phyloP scores from a whole-genome alignment of 768 basidiomycete genomes.

The Russula sp. region DNA sequence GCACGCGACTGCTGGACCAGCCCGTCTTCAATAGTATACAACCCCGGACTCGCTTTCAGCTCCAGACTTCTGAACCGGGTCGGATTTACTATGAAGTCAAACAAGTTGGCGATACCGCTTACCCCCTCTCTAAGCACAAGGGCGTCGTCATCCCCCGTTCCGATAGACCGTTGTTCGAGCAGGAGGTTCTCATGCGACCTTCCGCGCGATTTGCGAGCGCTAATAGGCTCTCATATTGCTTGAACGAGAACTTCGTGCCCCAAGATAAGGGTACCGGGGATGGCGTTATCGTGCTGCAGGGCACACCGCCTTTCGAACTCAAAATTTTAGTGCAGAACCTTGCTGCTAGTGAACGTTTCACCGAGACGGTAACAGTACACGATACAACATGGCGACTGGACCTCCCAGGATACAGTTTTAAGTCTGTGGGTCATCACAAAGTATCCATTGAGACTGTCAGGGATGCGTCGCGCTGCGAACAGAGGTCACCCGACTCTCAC shows the following conservation, averaged over 20 bases:
- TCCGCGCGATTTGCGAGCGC: slow-evolving; percentile 68
- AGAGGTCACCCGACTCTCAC: slow-evolving; percentile 55
- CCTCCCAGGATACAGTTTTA: slow-evolving; percentile 63
- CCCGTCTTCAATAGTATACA: slow-evolving; percentile 83
- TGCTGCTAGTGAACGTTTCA: slow-evolving; percentile 58
- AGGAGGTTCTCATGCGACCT: slow-evolving; percentile 76
- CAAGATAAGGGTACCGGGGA: slow-evolving; percentile 47
- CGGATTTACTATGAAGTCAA: slow-evolving; percentile 87
- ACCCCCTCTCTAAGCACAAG: slow-evolving; percentile 66
- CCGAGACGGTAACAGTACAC: slow-evolving; percentile 43
- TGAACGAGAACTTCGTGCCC: slow-evolving; percentile 58
- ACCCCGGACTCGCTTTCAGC: slow-evolving; percentile 67
- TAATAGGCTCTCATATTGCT: slow-evolving; percentile 64
- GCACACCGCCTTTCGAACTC: slow-evolving; percentile 80
- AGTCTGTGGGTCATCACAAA: slow-evolving; percentile 73
- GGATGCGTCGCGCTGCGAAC: slow-evolving; percentile 79
- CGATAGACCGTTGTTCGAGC: slow-evolving; percentile 71
- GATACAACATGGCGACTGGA: slow-evolving; percentile 62
- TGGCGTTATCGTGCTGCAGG: slow-evolving; percentile 63
- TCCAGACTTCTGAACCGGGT: slow-evolving; percentile 70
- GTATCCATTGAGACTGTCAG: slow-evolving; percentile 69
- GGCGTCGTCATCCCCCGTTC: slow-evolving; percentile 57
- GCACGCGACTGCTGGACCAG: slow-evolving; percentile 64
- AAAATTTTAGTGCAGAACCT: slow-evolving; percentile 70
- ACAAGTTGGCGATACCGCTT: slow-evolving; percentile 79